Evolutionary conservation across 2,329 filamentous ascomycete species (phyloP).

Genomic region (Cadophora gregata): DNA sequence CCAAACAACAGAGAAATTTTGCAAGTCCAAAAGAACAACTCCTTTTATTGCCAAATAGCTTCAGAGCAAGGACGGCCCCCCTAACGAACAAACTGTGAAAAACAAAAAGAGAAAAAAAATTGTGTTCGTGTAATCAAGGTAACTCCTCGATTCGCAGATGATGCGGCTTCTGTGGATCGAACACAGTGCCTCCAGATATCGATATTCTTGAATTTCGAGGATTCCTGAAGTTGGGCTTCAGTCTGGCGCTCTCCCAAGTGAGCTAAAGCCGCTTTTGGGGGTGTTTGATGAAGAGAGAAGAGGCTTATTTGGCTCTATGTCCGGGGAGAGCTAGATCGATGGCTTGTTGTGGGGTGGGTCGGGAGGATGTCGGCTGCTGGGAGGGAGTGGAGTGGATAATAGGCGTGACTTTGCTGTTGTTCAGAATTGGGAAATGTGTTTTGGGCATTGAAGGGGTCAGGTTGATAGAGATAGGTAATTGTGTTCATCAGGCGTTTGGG

Average conservation of each 20-base stretch:
- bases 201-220: background rate
- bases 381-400: background rate
- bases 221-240: constrained; percentile 22
- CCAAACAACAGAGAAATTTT: background rate
- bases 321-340: too few relatives aligned
- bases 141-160: constrained; percentile 22
- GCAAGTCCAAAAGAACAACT: background rate
- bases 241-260: constrained; percentile 29
- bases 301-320: background rate
- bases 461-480: too few relatives aligned
- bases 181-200: constrained; percentile 28
- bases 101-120: constrained; percentile 11
- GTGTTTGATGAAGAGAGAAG: constrained; percentile 4
- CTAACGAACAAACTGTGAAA: too few relatives aligned
- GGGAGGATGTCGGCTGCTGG: background rate
- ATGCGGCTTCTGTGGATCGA: constrained; percentile 29
- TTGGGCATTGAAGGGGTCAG: background rate
- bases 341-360: background rate
- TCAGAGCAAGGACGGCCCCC: background rate
- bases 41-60: background rate
- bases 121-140: constrained; percentile 22
- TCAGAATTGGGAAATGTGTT: background rate
- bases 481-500: too few relatives aligned
- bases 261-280: constrained; percentile 26
- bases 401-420: background rate